A percentile compares a stretch with the other conserved stretches of the same genome.
Conservation (phyloP, 768 basidiomycete species). For the Clavaria fumosa region DNA sequence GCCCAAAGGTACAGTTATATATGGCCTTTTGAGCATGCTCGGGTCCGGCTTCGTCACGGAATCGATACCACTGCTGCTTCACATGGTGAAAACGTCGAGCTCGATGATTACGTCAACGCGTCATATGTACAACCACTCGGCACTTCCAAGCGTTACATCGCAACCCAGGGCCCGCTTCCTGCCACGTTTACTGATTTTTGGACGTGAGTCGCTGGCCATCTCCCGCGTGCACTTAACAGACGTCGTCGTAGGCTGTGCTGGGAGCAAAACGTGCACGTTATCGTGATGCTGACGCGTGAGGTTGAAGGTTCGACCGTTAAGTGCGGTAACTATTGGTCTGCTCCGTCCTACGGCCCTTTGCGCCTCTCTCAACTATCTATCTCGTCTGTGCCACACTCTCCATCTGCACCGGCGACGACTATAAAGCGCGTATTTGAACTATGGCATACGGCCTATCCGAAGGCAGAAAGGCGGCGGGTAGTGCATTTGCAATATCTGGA, state of each 20-base stretch:
- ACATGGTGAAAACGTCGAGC: too few species aligned
- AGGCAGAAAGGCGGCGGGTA: slow-evolving; percentile 45
- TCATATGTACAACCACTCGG: slow-evolving; percentile 82
- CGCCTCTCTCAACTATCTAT: slow-evolving; percentile 29
- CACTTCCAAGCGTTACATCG: slow-evolving; percentile 75
- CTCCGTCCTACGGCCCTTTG: slow-evolving; percentile 53
- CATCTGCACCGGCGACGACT: slow-evolving; percentile 12
- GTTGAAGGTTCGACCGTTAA: slow-evolving; percentile 80
- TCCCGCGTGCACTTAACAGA: neutral
- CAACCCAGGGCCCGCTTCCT: slow-evolving; percentile 87
- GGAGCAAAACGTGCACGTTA: slow-evolving; percentile 90
- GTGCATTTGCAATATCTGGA: slow-evolving; percentile 85
- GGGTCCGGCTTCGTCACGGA: slow-evolving; percentile 49
- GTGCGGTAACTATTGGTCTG: slow-evolving; percentile 82
- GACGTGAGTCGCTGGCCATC: slow-evolving; percentile 44
- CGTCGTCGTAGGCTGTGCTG: slow-evolving; percentile 49
- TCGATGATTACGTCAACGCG: slow-evolving; percentile 94
- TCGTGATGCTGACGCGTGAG: slow-evolving; percentile 93
- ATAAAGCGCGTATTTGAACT: slow-evolving; percentile 59
- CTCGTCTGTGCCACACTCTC: neutral
- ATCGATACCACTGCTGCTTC: slow-evolving; percentile 27
- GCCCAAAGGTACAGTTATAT: slow-evolving; percentile 75
- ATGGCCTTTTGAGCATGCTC: slow-evolving; percentile 94
- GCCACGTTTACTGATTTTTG: slow-evolving; percentile 89
- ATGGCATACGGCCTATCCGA: slow-evolving; percentile 42